These are phyloP conservation scores for Spathaspora arborariae DNA, from an alignment of 805 yeast species.

Conservation along the genomic window DNA sequence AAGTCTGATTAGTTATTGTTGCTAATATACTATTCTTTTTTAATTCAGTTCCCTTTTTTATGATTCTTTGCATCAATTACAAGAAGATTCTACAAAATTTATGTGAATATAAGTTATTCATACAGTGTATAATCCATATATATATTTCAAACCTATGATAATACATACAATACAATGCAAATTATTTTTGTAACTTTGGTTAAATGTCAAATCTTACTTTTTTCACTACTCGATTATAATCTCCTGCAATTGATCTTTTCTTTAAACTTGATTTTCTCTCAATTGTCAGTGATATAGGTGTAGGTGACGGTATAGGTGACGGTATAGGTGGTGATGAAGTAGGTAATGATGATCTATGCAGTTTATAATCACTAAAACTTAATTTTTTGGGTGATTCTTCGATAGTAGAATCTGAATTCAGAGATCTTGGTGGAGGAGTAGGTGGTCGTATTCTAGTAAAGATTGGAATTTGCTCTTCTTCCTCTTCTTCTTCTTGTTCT, in stretches of 20 bases:
- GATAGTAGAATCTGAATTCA: background rate
- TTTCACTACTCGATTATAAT: constrained; percentile 17
- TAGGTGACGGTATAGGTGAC: background rate
- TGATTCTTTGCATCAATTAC: background rate
- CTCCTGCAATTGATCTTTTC: constrained; percentile 12
- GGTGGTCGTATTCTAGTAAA: constrained; percentile 6
- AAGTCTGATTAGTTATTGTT: background rate
- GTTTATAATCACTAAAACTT: constrained; percentile 4
- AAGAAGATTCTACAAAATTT: background rate
- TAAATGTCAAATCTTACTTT: constrained; percentile 28
- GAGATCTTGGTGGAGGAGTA: constrained; percentile 3
- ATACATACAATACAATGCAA: background rate
- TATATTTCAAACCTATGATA: background rate
- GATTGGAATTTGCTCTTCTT: constrained; percentile 1
- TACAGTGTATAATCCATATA: background rate
- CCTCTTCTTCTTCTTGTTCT: background rate
- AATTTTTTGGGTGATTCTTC: constrained; percentile 1
- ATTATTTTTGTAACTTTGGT: background rate
- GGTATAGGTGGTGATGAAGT: constrained; percentile 4
- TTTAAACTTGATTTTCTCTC: constrained; percentile 20
- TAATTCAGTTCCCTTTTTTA: background rate
- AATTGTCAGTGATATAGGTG: background rate
- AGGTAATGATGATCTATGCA: background rate
- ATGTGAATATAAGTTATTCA: background rate
- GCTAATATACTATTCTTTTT: background rate